phyloP scores from a whole-genome alignment of 345 rosid genomes.

The Linum trigynum region DNA sequence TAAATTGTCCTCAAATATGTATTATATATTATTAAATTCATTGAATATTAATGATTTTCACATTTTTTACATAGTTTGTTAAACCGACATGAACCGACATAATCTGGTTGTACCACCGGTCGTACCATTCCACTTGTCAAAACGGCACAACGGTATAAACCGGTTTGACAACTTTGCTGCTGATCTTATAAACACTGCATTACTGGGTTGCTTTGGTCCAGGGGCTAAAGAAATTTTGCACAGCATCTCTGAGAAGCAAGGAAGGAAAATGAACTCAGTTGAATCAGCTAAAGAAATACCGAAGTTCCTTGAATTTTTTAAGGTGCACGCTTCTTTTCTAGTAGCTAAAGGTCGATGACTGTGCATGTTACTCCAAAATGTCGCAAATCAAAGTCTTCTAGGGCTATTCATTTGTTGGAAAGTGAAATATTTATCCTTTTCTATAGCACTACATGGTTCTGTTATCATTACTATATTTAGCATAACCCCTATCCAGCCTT shows the following conservation, averaged over 20 bases:
- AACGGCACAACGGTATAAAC: no score
- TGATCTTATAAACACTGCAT: not conserved
- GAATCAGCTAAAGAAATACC: conserved; percentile 80
- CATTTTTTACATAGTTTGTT: no score
- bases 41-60: no score
- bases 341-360: not conserved
- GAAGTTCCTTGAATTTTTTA: conserved; percentile 56
- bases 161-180: not conserved
- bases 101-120: no score
- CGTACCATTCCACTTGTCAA: no score
- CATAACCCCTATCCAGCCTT: not conserved
- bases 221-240: conserved; percentile 78
- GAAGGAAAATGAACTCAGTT: conserved; percentile 64
- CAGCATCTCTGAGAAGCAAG: conserved; percentile 80
- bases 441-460: not conserved
- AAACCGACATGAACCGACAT: no score
- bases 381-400: not conserved
- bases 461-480: not conserved
- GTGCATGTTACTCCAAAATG: not conserved
- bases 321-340: conserved; percentile 30
- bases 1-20: no score
- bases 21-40: no score
- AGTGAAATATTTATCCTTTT: not conserved
- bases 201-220: conserved; percentile 25
- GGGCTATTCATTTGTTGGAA: not conserved